Base-by-base conservation (phyloP, 208 protist species). In the Kentomonas sorsogonicus region DNA sequence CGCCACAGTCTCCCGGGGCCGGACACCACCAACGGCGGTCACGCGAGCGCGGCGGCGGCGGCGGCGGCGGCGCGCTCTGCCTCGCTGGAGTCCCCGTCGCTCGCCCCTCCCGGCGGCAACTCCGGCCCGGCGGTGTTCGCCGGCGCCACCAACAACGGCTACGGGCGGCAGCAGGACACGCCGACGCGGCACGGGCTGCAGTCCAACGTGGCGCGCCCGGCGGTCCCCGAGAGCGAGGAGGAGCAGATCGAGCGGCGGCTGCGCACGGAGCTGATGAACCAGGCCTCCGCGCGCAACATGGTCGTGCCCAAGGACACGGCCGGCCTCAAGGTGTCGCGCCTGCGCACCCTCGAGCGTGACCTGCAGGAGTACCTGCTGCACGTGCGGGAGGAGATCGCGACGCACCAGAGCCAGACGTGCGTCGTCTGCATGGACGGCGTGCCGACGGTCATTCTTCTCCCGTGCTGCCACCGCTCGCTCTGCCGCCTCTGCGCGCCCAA, bases 351-450 rank as follows among this genome's bases (percentile, higher is more conserved):
- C 9, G 84, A 94, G 68, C 72, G 79, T 0, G 88, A 92, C 45
- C 81, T 94, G 75, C 74, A 83, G 44, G 84, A 94, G 54, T 94
- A 92, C 62, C 74, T 94, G 15, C 72, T 91, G 56, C 75, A 88
- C 46, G 75, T 94, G 6, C 84, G 75, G 25, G 73, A 86, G 10
- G 77, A 73, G 23, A 79, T 92, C 29, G 70, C 70, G n/a, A 70
- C 57, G 10, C 86, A 83, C 55, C 81, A 83, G 53, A n/a, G n/a
- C n/a, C 73, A 84, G 53, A 85, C 77, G 55, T 94, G 88, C 61
- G 80, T 94, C 25, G 76, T 94, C 15, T 94, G 88, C 57, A 69
- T 91, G 67, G 79, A 87, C 34, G 74, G 79, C 52, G 70, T 86
- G 27, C 80, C 88, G 6, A 89, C 83, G 0, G 85, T 94, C 25